These are phyloP conservation scores for Fusarium euwallaceae DNA, from an alignment of 2,329 filamentous ascomycete genomes.

Conservation along the genomic window DNA sequence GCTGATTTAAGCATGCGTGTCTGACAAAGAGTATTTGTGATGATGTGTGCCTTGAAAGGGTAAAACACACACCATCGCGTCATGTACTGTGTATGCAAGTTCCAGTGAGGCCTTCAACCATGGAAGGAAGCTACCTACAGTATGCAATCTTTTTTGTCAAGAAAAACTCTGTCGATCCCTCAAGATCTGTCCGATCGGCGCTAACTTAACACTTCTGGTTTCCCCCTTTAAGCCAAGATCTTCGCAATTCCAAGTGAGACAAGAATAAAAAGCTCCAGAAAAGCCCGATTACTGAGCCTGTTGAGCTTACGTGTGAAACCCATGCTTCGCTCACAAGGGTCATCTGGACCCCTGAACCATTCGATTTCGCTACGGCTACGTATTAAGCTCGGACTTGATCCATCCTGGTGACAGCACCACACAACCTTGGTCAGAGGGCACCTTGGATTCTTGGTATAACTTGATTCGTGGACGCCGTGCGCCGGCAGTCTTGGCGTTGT, in stretches of 20 bases:
- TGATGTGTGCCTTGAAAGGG: neutral
- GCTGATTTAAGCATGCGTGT: neutral
- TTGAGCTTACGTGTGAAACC: neutral
- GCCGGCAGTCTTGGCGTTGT: neutral
- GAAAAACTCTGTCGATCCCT: slow-evolving; percentile 2
- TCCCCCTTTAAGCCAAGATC: neutral
- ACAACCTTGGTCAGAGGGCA: neutral
- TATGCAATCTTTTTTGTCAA: no score
- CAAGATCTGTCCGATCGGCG: neutral
- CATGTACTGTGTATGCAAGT: neutral
- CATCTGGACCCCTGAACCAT: neutral
- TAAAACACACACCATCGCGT: neutral
- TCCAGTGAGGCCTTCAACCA: neutral
- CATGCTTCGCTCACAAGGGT: neutral
- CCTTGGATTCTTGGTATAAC: slow-evolving; percentile 1
- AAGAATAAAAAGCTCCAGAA: neutral
- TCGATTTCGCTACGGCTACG: neutral
- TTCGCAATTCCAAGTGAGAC: neutral
- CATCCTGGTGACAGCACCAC: slow-evolving; percentile 1
- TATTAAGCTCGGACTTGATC: neutral
- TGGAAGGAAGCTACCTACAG: neutral
- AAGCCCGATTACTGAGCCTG: neutral
- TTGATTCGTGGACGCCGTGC: neutral
- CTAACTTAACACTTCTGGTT: neutral
- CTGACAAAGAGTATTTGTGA: neutral